Base-by-base conservation (phyloP, 139 green algal species). In the Chlamydomonas sphaeroides region DNA sequence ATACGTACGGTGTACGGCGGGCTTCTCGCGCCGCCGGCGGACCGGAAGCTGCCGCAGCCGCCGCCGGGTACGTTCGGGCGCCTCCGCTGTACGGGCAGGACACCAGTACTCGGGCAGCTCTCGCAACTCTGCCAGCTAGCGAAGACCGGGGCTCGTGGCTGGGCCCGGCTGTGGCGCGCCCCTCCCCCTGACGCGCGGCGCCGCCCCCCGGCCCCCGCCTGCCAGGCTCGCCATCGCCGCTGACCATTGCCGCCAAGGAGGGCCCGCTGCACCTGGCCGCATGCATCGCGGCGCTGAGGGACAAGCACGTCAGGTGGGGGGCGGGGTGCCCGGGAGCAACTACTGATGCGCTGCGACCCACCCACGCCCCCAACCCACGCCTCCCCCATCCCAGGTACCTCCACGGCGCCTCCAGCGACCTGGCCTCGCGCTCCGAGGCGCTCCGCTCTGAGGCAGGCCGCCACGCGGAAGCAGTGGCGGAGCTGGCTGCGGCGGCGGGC, bases 221-320 rank as follows among this genome's bases (percentile, higher is more conserved):
- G 38, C 5, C 59, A 80, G 74, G 74, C 14, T 39, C 74, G 20
- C 74, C 74, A n/a, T 42, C 45, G 17, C 74, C 74, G 59, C 74
- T 80, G 10, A 68, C 74, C 5, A 41, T 62, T 6, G 74, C 74
- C 59, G 48, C 18, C 28, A 45, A 62, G 3, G 76, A 83, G 65
- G 76, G 76, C 28, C 76, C 70, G 33, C 62, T 42, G 41, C 48
- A 83, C 76, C 76, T 83, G n/a, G 45, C 48, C 25, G 45, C 38
- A 45, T 73, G 62, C 76, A 53, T 83, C 20, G 33, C 76, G 28
- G 32, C 62, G 3, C 42, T 83, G 32, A 42, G 76, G 33, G 48
- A 42, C 18, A 66, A 28, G 4, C 45, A 66, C 32, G 32, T 83
- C 21, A 18, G n/a, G 25, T n/a, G n/a, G n/a, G n/a, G n/a, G n/a